Conservation (phyloP, 768 basidiomycete species). For the Pleurotus ostreatus region DNA sequence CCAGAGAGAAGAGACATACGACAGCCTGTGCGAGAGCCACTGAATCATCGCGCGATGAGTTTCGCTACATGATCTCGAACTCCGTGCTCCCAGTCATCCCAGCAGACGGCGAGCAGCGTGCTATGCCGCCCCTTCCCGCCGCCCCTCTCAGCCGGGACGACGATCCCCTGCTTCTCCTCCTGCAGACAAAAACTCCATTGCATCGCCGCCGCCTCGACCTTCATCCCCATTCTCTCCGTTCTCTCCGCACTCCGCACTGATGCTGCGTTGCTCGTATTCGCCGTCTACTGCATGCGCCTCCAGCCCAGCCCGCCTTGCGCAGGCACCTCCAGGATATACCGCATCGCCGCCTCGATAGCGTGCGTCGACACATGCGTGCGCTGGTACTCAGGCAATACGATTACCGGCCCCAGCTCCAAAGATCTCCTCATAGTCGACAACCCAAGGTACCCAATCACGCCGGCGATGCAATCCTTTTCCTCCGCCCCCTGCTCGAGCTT, state of each 20-base stretch:
- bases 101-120: constrained; percentile 33
- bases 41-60: constrained; percentile 37
- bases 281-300: constrained; percentile 45
- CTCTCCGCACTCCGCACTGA: constrained; percentile 34
- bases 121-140: constrained; percentile 34
- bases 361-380: constrained; percentile 38
- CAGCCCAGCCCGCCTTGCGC: constrained; percentile 35
- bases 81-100: constrained; percentile 47
- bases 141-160: constrained; percentile 22
- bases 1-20: constrained; percentile 37
- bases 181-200: constrained; percentile 43
- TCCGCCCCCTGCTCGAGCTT: constrained; percentile 18
- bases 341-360: constrained; percentile 27
- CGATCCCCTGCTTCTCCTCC: constrained; percentile 24
- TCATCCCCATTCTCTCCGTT: constrained; percentile 36
- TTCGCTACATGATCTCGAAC: constrained; percentile 24
- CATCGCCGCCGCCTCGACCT: constrained; percentile 30
- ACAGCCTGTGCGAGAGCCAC: constrained; percentile 55
- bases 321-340: constrained; percentile 18
- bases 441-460: constrained; percentile 37
- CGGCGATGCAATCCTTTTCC: constrained; percentile 35
- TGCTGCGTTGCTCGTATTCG: constrained; percentile 31
- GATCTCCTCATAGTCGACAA: neutral
- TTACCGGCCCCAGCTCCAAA: constrained; percentile 34
- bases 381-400: constrained; percentile 37